phyloP scores from a whole-genome alignment of 208 protist genomes.

The Trypanosoma lewisi region DNA sequence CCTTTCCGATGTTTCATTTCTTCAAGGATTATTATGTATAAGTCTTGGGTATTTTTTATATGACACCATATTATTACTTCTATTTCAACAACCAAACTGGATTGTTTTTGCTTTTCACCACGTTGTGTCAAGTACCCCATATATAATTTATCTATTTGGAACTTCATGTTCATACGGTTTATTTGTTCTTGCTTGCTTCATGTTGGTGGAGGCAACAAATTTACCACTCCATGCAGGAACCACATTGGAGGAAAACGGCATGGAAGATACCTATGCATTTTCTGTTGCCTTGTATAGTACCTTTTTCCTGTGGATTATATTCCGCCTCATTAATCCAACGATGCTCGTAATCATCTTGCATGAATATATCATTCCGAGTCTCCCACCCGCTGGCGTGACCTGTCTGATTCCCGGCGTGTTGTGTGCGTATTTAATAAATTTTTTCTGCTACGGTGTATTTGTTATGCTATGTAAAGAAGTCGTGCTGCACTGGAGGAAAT shows the following conservation, averaged over 20 bases:
- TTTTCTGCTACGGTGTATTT: conserved; percentile 48
- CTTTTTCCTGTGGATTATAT: conserved; percentile 38
- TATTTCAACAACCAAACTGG: conserved; percentile 39
- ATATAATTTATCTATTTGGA: conserved; percentile 44
- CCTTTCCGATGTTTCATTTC: conserved; percentile 26
- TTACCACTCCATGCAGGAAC: conserved; percentile 32
- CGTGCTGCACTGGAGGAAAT: conserved; percentile 16
- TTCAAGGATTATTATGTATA: conserved; percentile 35
- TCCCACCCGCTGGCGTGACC: conserved; percentile 4
- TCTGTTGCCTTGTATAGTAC: conserved; percentile 30
- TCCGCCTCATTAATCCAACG: conserved; percentile 39
- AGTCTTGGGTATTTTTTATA: conserved; percentile 46
- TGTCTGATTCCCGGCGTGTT: conserved; percentile 37
- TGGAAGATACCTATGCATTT: conserved; percentile 19
- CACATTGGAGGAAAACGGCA: conserved; percentile 38
- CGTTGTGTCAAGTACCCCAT: conserved; percentile 40
- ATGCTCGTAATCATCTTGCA: conserved; percentile 32
- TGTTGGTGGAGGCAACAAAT: conserved; percentile 62
- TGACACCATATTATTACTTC: conserved; percentile 31
- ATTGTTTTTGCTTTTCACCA: conserved; percentile 38
- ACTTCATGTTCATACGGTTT: conserved; percentile 34
- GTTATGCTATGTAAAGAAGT: conserved; percentile 33
- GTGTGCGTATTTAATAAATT: conserved; percentile 40
- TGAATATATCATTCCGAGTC: conserved; percentile 25
- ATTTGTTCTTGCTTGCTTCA: conserved; percentile 40